Base-by-base conservation (phyloP, 768 basidiomycete species). In the Suillus alpinus region DNA sequence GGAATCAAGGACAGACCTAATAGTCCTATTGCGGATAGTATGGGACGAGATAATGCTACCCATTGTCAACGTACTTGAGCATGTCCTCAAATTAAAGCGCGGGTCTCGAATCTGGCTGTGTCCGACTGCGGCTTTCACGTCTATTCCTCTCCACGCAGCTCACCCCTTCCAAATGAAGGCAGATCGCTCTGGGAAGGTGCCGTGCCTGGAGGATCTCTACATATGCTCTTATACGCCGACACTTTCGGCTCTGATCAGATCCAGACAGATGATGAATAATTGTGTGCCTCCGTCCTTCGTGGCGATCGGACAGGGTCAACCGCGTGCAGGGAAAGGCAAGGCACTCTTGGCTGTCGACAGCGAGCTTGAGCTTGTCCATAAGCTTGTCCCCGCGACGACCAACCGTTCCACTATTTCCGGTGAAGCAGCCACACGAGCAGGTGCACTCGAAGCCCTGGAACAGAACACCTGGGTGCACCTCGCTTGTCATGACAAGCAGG, bases 401-500 rank as follows among this genome's bases (percentile, higher is more conserved):
- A n/a, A n/a, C n/a, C n/a, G n/a, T n/a, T n/a, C n/a, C n/a, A n/a
- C n/a, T n/a, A n/a, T n/a, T n/a, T n/a, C n/a, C n/a, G n/a, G n/a
- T n/a, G n/a, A n/a, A n/a, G n/a, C n/a, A 16, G 49, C 59, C 6
- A 60, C 59, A 12, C 44, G 32, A 13, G 10, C 43, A 3, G 40
- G 8, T 9, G 59, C 59, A 2, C 51, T 55, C 4, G 23, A 55
- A 14, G 37, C 52, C n/a, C 14, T 66, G 13, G 32, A 44, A 23
- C 2, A 36, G 31, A 49, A 65, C 46, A 16, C 29, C 18, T 63
- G 61, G 37, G 43, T 67, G 4, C 77, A 77, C 56, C 59, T 78
- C 20, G 75, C 77, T 6, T 78, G 77, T 50, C 77, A 78, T 66
- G 78, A 73, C 23, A 53, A 65, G n/a, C 77, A 77, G 56, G 65